These are phyloP conservation scores for Pyrus pyrifolia DNA, from an alignment of 306 rosid species.

Conservation along the genomic window DNA sequence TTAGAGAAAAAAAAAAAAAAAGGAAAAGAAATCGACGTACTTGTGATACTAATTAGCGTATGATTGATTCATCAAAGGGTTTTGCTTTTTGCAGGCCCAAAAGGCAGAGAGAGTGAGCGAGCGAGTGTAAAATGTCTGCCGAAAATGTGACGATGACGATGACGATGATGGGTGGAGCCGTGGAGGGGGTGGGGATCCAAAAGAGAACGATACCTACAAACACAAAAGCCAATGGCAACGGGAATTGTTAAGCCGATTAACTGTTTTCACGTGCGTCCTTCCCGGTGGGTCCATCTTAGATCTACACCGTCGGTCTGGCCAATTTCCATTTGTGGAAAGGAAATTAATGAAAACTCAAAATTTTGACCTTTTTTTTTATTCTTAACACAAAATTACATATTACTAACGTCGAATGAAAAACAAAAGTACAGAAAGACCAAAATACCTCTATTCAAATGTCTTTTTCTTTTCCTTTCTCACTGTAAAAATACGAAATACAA, in stretches of 20 bases:
- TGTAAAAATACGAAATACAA: too few species aligned
- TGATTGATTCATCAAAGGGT: not conserved
- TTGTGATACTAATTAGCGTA: not conserved
- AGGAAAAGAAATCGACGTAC: not conserved
- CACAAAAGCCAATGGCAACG: not conserved
- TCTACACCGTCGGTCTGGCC: too few species aligned
- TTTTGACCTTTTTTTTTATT: too few species aligned
- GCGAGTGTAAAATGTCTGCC: not conserved
- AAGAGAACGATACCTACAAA: not conserved
- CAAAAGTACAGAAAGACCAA: too few species aligned
- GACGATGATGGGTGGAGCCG: not conserved
- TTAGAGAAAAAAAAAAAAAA: not conserved
- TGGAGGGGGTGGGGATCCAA: constrained; percentile 3
- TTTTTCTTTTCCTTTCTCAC: too few species aligned
- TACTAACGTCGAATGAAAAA: too few species aligned
- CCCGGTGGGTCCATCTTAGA: too few species aligned
- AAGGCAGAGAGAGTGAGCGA: not conserved
- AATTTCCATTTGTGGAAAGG: too few species aligned
- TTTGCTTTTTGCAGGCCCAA: not conserved
- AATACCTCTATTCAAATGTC: too few species aligned
- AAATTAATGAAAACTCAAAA: too few species aligned
- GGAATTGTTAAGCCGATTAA: not conserved
- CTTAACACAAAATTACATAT: too few species aligned
- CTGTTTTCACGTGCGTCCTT: not conserved
- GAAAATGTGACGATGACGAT: not conserved